Evolutionary conservation across 2,329 filamentous ascomycete genomes (phyloP), one percentile per base, ranked within the genome.

Genomic region (Tolypocladium cylindrosporum): DNA sequence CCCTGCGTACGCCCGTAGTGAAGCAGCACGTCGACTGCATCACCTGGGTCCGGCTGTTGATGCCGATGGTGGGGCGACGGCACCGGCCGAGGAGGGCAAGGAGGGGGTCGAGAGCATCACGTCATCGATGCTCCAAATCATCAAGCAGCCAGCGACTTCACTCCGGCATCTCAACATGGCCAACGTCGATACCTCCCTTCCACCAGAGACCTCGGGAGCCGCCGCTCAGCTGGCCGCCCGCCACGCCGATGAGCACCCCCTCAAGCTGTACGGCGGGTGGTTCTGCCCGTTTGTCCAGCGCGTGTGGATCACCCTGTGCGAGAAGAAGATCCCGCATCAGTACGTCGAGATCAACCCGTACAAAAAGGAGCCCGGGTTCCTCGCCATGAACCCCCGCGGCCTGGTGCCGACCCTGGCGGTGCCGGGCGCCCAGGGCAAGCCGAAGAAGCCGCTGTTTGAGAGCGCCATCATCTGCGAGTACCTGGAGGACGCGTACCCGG

Each of bases 261-360:
- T 88, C 39, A 88, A 87, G 69, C 76, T 91, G 14, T 91, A 90
- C 71, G 83, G 83, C 16, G 85, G 84, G 62, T 91, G 87, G 87
- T 91, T 90, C 77, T 93, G 81, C 63, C 81, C 82, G 16, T 84
- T 83, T 62, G 81, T 90, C 5, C 88, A 91, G 73, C 80, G 88
- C 21, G 79, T 80, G 16, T 91, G 88, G 86, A 85, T 90, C 60
- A 82, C 86, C 1, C 78, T 92, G 13, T 80, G 85, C 65, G 88
- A 91, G 69, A 91, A 92, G 70, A 72, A 77, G 2, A 87, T 91
- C 37, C 81, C 83, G 19, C 87, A 92, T 68, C 85, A 91, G 72
- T 90, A 90, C 69, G 77, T 89, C 62, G 86, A 90, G 75, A 86
- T 91, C 59, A 91, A 91, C 70, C 89, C 89, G 0, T 91, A 91